These are phyloP conservation scores for Rhizoclosmatium sp. DNA, from an alignment of 192 early-diverging fungal species.

Conservation along the genomic window DNA sequence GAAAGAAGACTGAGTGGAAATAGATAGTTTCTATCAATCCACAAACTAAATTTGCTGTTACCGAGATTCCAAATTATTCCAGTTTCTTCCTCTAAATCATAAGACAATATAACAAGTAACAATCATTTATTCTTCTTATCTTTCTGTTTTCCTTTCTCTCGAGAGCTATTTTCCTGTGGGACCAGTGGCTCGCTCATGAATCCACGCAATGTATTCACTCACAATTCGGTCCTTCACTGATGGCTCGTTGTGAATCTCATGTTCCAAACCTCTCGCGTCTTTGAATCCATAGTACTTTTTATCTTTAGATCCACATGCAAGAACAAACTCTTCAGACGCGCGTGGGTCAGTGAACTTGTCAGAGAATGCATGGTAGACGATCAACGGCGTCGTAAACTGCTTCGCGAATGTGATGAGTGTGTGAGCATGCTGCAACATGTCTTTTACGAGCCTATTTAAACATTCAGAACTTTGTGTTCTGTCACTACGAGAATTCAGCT, in stretches of 20 bases:
- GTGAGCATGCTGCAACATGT: conserved; percentile 16
- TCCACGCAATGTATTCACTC: conserved; percentile 36
- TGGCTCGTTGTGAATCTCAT: conserved; percentile 43
- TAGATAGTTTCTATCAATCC: too few species aligned
- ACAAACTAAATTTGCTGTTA: too few species aligned
- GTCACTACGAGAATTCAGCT: background rate
- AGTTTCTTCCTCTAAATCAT: too few species aligned
- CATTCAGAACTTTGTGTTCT: too few species aligned
- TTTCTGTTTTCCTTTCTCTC: background rate
- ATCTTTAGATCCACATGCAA: conserved; percentile 1
- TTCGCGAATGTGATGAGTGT: background rate
- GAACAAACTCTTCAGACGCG: conserved; percentile 11
- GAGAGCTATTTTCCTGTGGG: background rate
- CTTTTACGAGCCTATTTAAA: conserved; percentile 11
- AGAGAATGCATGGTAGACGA: conserved; percentile 13
- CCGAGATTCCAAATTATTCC: too few species aligned
- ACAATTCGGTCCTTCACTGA: conserved; percentile 14
- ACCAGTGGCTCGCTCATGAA: conserved; percentile 20
- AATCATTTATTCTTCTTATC: background rate
- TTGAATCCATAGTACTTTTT: conserved; percentile 33
- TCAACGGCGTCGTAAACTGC: conserved; percentile 23
- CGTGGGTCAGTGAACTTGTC: conserved; percentile 3
- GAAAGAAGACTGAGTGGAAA: too few species aligned
- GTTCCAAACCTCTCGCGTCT: conserved; percentile 14
- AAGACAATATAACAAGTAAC: too few species aligned